A percentile compares a stretch with the other conserved stretches of the same genome.
These are phyloP conservation scores for Quercus ilex DNA, from an alignment of 306 rosid genomes.

Conservation along the genomic window DNA sequence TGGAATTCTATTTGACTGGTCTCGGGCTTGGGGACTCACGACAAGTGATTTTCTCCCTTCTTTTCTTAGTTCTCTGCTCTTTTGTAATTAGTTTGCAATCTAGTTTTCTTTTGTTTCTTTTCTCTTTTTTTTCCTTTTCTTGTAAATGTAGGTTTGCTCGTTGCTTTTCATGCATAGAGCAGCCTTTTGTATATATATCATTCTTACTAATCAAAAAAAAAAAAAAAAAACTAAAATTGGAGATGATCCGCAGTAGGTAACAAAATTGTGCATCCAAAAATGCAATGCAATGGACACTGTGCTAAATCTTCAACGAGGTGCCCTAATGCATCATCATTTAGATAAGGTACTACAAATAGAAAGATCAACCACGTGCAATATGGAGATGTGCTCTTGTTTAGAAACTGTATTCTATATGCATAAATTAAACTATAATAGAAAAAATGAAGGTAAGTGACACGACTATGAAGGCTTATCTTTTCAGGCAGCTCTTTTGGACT, in stretches of 20 bases:
- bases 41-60: too few species aligned
- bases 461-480: constrained; percentile 10
- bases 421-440: background rate
- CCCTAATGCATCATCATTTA: too few species aligned
- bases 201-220: too few species aligned
- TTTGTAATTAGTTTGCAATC: too few species aligned
- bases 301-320: background rate
- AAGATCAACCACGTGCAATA: background rate
- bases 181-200: too few species aligned
- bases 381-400: background rate
- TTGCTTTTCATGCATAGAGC: too few species aligned
- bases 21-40: too few species aligned
- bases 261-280: background rate
- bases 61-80: too few species aligned
- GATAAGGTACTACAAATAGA: background rate
- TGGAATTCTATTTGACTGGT: too few species aligned
- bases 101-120: too few species aligned
- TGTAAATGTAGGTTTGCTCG: too few species aligned
- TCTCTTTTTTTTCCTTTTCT: too few species aligned
- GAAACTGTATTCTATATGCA: background rate
- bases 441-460: background rate
- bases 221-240: background rate
- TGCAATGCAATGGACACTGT: background rate
- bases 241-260: background rate
- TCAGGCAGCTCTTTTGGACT: constrained; percentile 9